phyloP scores from a whole-genome alignment of 345 rosid species.

The Trapa bicornis region DNA sequence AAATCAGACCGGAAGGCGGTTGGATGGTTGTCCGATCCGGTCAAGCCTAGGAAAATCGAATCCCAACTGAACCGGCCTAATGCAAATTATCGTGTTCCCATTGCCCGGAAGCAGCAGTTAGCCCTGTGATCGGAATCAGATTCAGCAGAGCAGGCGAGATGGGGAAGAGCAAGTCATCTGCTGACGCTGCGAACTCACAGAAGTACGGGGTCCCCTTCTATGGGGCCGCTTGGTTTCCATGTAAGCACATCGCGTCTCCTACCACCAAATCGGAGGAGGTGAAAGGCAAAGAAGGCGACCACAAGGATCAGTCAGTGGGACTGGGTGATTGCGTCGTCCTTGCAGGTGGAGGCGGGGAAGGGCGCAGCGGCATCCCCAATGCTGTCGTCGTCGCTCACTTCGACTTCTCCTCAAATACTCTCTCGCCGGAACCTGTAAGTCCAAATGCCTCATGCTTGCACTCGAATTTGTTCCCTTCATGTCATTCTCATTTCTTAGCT shows the following conservation, averaged over 20 bases:
- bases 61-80: neutral
- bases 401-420: conserved; percentile 46
- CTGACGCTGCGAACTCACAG: conserved; percentile 25
- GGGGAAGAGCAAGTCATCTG: conserved; percentile 2
- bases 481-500: neutral
- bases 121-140: neutral
- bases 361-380: conserved; percentile 69
- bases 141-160: neutral
- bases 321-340: conserved; percentile 28
- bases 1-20: neutral
- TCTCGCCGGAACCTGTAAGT: conserved; percentile 62
- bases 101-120: neutral
- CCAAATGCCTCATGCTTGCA: neutral
- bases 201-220: conserved; percentile 79
- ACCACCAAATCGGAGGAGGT: conserved; percentile 32
- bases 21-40: too few relatives aligned
- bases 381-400: conserved; percentile 40
- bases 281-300: conserved; percentile 9
- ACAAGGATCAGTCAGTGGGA: neutral
- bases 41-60: neutral
- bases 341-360: conserved; percentile 88
- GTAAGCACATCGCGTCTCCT: conserved; percentile 25
- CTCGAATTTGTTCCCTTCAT: neutral
- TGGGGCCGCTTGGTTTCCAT: conserved; percentile 62
- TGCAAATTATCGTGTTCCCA: neutral